A percentile compares a stretch with the other conserved stretches of the same genome.
Conservation (phyloP, 1,284 basidiomycete genomes). For the Microbotryum saponariae region DNA sequence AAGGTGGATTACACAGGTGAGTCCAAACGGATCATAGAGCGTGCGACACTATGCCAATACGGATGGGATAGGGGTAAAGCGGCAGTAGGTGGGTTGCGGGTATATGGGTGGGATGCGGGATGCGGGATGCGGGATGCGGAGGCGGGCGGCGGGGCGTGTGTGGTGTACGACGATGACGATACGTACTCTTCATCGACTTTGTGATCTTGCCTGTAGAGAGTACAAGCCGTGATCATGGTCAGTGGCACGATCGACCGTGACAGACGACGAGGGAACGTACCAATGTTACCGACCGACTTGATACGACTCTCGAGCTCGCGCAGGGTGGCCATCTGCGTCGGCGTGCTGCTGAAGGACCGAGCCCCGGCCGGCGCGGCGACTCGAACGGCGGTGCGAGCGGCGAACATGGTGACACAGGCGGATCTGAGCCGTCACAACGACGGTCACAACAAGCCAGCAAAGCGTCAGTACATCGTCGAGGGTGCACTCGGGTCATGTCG, state of each 20-base stretch:
- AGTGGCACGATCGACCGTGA: too few relatives aligned
- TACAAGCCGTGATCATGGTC: background rate
- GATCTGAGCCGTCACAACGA: background rate
- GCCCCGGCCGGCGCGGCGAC: slow-evolving; percentile 45
- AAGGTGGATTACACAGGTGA: background rate
- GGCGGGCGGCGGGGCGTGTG: background rate
- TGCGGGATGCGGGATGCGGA: background rate
- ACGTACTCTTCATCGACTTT: slow-evolving; percentile 90
- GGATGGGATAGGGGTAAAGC: background rate
- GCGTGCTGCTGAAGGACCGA: slow-evolving; percentile 56
- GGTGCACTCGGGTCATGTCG: too few relatives aligned
- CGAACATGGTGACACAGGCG: background rate
- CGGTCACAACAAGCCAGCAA: background rate
- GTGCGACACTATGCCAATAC: background rate
- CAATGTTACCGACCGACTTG: slow-evolving; percentile 83
- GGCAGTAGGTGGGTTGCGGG: background rate
- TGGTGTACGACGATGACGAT: background rate
- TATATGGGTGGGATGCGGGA: background rate
- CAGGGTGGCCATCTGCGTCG: slow-evolving; percentile 90
- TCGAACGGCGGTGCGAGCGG: slow-evolving; percentile 46
- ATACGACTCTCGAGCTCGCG: slow-evolving; percentile 93
- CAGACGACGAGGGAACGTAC: slow-evolving; percentile 10
- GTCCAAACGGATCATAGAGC: too few relatives aligned
- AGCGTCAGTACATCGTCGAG: background rate
- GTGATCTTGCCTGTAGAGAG: slow-evolving; percentile 24